Conservation (phyloP, 805 yeast species). For the Spathaspora passalidarum region DNA sequence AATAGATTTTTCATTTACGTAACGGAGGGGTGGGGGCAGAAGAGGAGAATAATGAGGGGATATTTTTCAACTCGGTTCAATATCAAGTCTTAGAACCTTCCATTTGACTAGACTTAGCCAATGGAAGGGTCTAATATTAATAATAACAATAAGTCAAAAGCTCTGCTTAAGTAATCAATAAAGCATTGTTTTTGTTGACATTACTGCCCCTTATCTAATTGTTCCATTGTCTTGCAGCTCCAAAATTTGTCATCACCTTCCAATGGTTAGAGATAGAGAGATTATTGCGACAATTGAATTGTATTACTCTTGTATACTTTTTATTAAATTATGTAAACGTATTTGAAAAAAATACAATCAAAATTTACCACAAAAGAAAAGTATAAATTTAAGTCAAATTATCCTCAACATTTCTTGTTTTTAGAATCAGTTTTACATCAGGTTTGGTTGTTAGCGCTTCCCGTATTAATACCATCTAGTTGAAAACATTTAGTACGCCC, state of each 20-base stretch:
- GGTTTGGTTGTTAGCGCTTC: background rate
- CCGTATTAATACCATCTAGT: background rate
- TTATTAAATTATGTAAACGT: background rate
- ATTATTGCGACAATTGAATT: background rate
- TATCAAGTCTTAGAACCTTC: background rate
- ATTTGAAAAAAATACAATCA: background rate
- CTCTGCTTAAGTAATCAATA: background rate
- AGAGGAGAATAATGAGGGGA: background rate
- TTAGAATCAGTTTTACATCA: background rate
- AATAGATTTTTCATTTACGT: background rate
- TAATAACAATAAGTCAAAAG: background rate
- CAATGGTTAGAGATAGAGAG: background rate
- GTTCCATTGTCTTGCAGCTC: background rate
- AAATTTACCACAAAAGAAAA: background rate
- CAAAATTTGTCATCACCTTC: background rate
- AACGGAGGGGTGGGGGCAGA: background rate
- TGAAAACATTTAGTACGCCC: background rate
- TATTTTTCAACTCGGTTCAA: background rate
- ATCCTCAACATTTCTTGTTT: background rate
- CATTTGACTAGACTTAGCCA: background rate
- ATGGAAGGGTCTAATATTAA: background rate
- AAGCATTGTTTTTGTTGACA: background rate
- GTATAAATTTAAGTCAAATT: background rate
- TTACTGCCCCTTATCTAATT: background rate
- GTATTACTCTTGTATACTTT: background rate